Base-by-base conservation (phyloP, 1,284 basidiomycete genomes). In the Moesziomyces aphidis region DNA sequence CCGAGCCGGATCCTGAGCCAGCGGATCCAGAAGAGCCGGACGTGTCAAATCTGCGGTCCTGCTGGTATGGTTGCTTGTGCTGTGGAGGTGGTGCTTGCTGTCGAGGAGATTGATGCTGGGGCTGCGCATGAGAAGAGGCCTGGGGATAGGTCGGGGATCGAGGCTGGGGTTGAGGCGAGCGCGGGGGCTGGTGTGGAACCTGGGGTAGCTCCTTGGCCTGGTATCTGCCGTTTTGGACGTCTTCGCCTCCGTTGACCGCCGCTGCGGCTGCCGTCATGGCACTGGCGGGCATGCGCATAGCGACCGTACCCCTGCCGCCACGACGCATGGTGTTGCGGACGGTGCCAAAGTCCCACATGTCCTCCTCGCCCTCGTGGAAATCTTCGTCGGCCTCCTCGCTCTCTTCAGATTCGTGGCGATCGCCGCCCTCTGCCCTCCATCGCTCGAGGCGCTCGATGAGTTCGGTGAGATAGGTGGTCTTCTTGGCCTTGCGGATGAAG, bases 401-500 rank as follows among this genome's bases (percentile, higher is more conserved):
- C 50, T 79, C 78, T 46, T 77, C 67, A 21, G 72, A 64, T 48
- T 78, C 78, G 58, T 76, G 76, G 11, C 76, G 64, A 19, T 81
- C 79, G 47, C 80, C 80, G 24, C 93, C 83, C 94, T 94, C n/a
- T 46, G 85, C 81, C 85, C 89, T 92, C 94, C 94, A 99, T 73
- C 93, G 89, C 80, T 97, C 94, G 76, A 94, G 92, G 39, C 95
- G 89, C 77, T 98, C 95, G 77, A 98, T 96, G 50, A 99, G 88
- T 83, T 98, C 96, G 1, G 95, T 97, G 66, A 98, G 87, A 81
- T 96, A 97, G 77, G 86, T 93, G 5, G 94, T 92, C 88, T 96
- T 97, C 87, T 94, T 94, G 13, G 96, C 95, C 87, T 92, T 91
- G 67, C 92, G 90, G 76, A 99, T 91, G 83, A 97, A 99, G 81